Percentiles rank a stretch among this genome's conserved stretches.
These are phyloP conservation scores for Aspergillus flavus DNA, from an alignment of 2,329 filamentous ascomycete genomes.

Conservation along the genomic window DNA sequence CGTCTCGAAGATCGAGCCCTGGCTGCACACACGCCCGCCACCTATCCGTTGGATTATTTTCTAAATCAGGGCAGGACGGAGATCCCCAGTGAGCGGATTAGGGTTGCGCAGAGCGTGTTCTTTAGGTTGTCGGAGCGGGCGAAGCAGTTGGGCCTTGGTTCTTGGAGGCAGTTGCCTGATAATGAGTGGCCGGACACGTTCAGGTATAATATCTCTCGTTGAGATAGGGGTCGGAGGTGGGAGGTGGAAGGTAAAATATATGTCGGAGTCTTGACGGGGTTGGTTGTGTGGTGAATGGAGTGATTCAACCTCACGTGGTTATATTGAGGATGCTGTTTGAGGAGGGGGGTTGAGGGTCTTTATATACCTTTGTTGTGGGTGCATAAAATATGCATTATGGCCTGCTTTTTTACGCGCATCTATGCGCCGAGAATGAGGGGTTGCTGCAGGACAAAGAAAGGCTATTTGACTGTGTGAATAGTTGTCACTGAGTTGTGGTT, in stretches of 20 bases:
- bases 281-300: not conserved
- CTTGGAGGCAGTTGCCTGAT: constrained; percentile 24
- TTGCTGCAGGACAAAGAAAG: not conserved
- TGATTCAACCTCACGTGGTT: too few species aligned
- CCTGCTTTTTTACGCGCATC: not conserved
- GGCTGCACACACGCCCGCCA: not conserved
- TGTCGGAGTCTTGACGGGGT: not conserved
- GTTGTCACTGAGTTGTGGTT: not conserved
- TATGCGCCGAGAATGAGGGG: not conserved
- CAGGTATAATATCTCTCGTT: constrained; percentile 1
- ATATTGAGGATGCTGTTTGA: too few species aligned
- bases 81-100: constrained; percentile 17
- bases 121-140: constrained; percentile 21
- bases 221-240: not conserved
- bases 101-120: constrained; percentile 18
- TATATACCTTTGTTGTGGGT: not conserved
- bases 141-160: not conserved
- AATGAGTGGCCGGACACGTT: constrained; percentile 21
- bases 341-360: not conserved
- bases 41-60: constrained; percentile 24
- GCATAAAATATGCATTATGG: not conserved
- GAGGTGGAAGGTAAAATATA: not conserved
- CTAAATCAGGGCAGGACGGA: constrained; percentile 17
- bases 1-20: constrained; percentile 24
- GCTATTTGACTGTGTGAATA: not conserved